Evolutionary conservation across 345 rosid genomes (phyloP).

Genomic region (Murraya koenigii): DNA sequence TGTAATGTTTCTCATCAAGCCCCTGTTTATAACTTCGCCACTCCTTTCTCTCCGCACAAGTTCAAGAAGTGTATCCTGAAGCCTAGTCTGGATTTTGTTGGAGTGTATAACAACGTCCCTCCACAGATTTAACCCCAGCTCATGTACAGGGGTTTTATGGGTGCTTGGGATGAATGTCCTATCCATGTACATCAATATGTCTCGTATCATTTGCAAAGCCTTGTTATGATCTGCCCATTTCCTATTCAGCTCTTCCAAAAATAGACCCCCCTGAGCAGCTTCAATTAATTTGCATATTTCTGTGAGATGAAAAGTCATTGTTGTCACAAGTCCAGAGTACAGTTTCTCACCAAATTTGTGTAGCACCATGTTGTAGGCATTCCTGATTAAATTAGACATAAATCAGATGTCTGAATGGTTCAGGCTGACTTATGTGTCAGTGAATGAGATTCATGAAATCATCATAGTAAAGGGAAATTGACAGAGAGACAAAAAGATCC

Average conservation of each 20-base stretch:
- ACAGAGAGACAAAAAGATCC: background rate
- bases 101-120: slow-evolving; percentile 55
- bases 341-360: slow-evolving; percentile 73
- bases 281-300: slow-evolving; percentile 53
- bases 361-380: slow-evolving; percentile 77
- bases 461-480: background rate
- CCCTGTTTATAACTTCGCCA: slow-evolving; percentile 68
- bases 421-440: background rate
- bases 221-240: slow-evolving; percentile 79
- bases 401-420: slow-evolving; percentile 5
- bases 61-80: slow-evolving; percentile 52
- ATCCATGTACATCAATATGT: slow-evolving; percentile 79
- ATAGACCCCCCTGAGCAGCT: slow-evolving; percentile 65
- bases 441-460: background rate
- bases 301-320: slow-evolving; percentile 64
- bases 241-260: slow-evolving; percentile 65
- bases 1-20: slow-evolving; percentile 62
- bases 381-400: slow-evolving; percentile 29
- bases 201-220: slow-evolving; percentile 74
- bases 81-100: slow-evolving; percentile 53
- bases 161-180: slow-evolving; percentile 61
- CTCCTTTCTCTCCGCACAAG: slow-evolving; percentile 54
- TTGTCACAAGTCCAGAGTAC: slow-evolving; percentile 52
- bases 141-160: slow-evolving; percentile 66
- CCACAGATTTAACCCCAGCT: slow-evolving; percentile 71